Percentiles rank a stretch among this genome's conserved stretches.
Conservation (phyloP, 495 filamentous ascomycete species). For the Penicillium mononematosum region DNA sequence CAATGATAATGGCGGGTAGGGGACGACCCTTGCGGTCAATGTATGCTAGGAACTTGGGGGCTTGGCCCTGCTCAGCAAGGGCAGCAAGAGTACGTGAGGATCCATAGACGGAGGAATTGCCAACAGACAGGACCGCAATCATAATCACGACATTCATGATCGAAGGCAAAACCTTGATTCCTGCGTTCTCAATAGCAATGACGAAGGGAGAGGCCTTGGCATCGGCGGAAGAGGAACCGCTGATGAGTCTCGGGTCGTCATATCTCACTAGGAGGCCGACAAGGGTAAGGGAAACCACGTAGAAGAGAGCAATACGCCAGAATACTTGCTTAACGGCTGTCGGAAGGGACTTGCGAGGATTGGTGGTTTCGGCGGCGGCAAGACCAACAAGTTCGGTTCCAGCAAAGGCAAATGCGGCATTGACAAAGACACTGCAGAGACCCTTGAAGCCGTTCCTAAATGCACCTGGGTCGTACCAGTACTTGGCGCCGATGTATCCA, state of each 20-base stretch:
- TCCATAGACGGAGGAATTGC: constrained; percentile 84
- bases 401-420: constrained; percentile 86
- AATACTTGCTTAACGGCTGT: constrained; percentile 92
- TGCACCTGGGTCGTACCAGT: constrained; percentile 83
- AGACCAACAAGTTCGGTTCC: constrained; percentile 94
- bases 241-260: constrained; percentile 58
- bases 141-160: constrained; percentile 91
- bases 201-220: constrained; percentile 84
- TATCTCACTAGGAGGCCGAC: constrained; percentile 77
- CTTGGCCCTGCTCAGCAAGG: constrained; percentile 81
- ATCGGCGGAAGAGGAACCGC: constrained; percentile 54
- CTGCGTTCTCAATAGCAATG: constrained; percentile 79
- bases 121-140: constrained; percentile 82
- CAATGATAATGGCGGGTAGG: constrained; percentile 67
- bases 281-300: constrained; percentile 70
- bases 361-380: constrained; percentile 82
- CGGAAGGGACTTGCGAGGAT: constrained; percentile 82
- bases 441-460: constrained; percentile 95
- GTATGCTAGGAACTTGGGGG: constrained; percentile 72
- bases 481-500: constrained; percentile 78
- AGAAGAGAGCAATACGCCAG: constrained; percentile 91
- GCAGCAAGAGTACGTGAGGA: constrained; percentile 84
- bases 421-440: constrained; percentile 89
- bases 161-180: constrained; percentile 71
- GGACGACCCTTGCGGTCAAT: constrained; percentile 84